Base-by-base conservation (phyloP, 2,329 filamentous ascomycete species). In the Fusarium sp. region DNA sequence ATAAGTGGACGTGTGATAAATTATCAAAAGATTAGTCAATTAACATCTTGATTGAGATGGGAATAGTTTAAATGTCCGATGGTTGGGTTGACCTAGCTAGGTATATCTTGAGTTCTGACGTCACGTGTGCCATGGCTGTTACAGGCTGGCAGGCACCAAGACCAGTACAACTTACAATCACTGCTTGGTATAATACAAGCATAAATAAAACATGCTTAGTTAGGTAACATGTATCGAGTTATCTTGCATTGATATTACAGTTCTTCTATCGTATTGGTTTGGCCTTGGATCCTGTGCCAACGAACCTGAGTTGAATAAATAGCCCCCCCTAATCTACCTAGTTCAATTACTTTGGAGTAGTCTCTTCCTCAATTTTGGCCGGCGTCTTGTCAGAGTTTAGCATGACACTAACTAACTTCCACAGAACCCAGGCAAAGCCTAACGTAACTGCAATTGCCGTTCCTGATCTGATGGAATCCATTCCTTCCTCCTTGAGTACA, bases 381-480 rank as follows among this genome's bases (percentile, higher is more conserved):
- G 44, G 26, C 35, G 43, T 40, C 32, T 46, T 63, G 10, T 51
- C 48, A n/a, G 56, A 46, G 10, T 58, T 44, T 19, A 62, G 37
- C 52, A 61, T 65, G 35, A 59, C 51, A 10, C 45, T 59, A 10
- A 74, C 28, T 41, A 92, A 77, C 74, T 86, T 89, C 84, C 86
- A 89, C 17, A 90, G 71, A 19, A 93, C 83, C 89, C 90, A 94
- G n/a, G 83, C 74, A 75, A 92, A 92, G 1, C 92, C 92, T 39
- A 90, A 70, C 3, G 83, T 64, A 14, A 94, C 86, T 2, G 83
- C 86, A 2, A 78, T 79, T 5, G 87, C 81, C 1, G 91, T 94
- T 5, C 88, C 87, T 22, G 76, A 70, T 32, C 82, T 81, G 45
- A 87, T 78, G 75, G 83, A 85, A 17, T 76, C 75, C 4, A 82